Evolutionary conservation across 106 monocot genomes (phyloP).

Genomic region (Dioscorea alata): DNA sequence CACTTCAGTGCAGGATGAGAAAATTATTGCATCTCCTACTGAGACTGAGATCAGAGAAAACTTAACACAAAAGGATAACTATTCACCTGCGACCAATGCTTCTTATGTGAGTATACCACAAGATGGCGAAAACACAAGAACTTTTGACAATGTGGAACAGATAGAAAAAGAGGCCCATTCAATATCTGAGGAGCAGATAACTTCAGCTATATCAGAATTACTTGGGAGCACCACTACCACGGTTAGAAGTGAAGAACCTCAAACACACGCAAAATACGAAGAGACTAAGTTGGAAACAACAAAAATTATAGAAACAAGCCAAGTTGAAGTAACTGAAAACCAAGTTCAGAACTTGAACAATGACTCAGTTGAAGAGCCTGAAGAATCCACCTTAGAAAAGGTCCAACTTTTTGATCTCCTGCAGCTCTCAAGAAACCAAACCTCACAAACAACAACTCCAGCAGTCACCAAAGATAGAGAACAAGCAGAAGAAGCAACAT

Average conservation of each 20-base stretch:
- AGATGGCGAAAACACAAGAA: slow-evolving; percentile 7
- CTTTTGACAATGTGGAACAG: slow-evolving; percentile 1
- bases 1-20: neutral
- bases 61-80: slow-evolving; percentile 6
- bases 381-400: neutral
- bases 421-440: neutral
- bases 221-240: neutral
- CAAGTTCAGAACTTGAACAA: neutral
- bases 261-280: neutral
- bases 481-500: slow-evolving; percentile 4
- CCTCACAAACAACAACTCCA: neutral
- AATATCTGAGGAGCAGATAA: slow-evolving; percentile 6
- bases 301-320: neutral
- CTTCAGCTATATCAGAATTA: slow-evolving; percentile 1
- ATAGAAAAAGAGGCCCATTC: slow-evolving; percentile 3
- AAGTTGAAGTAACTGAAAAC: slow-evolving; percentile 1
- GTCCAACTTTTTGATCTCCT: neutral
- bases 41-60: neutral
- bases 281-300: neutral
- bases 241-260: slow-evolving; percentile 2
- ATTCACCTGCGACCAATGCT: neutral
- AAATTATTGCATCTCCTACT: neutral
- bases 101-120: slow-evolving; percentile 8
- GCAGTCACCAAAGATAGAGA: neutral
- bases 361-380: slow-evolving; percentile 3